Evolutionary conservation across 306 rosid genomes (phyloP), one percentile per base, ranked within the genome.

Genomic region (Clitoria ternatea): DNA sequence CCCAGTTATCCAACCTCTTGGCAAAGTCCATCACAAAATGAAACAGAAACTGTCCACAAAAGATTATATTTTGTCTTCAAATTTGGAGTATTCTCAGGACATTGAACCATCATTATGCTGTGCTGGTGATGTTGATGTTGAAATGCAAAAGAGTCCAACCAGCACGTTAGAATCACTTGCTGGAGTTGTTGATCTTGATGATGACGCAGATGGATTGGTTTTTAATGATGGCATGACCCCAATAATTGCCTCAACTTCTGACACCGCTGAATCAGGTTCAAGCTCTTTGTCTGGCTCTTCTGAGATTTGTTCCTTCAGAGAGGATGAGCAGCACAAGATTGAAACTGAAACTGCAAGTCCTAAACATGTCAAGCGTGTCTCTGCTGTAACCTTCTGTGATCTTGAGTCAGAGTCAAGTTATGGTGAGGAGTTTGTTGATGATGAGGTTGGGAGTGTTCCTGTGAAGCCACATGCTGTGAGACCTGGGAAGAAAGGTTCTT

Each of bases 1-100:
- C 18, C 98, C 98, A 24, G 78, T 89, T 7, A 79, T 89, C 42
- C 88, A 81, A 62, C 98, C 98, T 6, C 79, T 92, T 61, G 66
- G 42, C 5, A 87, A 77, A 57, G 4, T 75, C 50, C 57, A 37
- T n/a, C 40, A 50, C 17, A 43, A 26, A 18, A 50, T 42, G 29
- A 63, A 69, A 24, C 56, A 52, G 3, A 74, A 64, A 27, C 50
- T 8, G 4, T 2, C 14, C 1, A 3, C 59, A 4, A 29, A 44
- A 29, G 66, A 47, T 70, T 71, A 73, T 69, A 3, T 18, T 37
- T n/a, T 29, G 19, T 53, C 61, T 57, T 69, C 65, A 24, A 53
- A 45, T 40, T 48, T 71, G 15, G 65, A 74, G n/a, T n/a, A n/a
- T 2, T 3, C 70, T 39, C 6, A 27, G 19, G n/a, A 27, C 3